Evolutionary conservation across 2,329 filamentous ascomycete genomes (phyloP).

Genomic region (Rhytidhysteron rufulum): DNA sequence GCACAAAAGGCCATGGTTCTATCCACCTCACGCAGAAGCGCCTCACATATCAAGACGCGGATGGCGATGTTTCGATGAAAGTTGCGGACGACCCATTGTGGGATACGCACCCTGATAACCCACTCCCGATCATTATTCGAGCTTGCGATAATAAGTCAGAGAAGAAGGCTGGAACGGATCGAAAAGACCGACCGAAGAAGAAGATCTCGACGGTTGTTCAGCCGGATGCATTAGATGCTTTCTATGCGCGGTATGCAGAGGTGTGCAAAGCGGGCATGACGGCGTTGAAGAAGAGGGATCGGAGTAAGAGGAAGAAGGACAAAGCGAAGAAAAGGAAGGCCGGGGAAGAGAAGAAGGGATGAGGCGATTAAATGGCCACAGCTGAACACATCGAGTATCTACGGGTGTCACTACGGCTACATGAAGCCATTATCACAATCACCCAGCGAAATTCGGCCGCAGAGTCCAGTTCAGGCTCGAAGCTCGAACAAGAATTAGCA

Average conservation of each 20-base stretch:
- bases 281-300: slow-evolving; percentile 86
- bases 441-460: no score
- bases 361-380: slow-evolving; percentile 16
- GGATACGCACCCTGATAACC: slow-evolving; percentile 57
- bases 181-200: slow-evolving; percentile 53
- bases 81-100: slow-evolving; percentile 52
- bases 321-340: slow-evolving; percentile 69
- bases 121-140: slow-evolving; percentile 73
- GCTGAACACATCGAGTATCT: background rate
- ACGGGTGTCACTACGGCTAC: background rate
- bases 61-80: slow-evolving; percentile 31
- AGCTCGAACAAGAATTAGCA: no score
- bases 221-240: slow-evolving; percentile 69
- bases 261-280: slow-evolving; percentile 86
- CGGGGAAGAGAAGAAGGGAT: slow-evolving; percentile 49
- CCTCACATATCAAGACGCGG: slow-evolving; percentile 43
- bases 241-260: slow-evolving; percentile 84
- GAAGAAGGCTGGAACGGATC: slow-evolving; percentile 40
- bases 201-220: slow-evolving; percentile 83
- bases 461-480: no score
- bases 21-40: slow-evolving; percentile 75
- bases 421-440: background rate
- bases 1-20: slow-evolving; percentile 67
- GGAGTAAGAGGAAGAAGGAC: slow-evolving; percentile 78
- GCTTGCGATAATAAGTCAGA: slow-evolving; percentile 72